Evolutionary conservation across 2,329 filamentous ascomycete species (phyloP), one percentile per base, ranked within the genome.

Genomic region (Leptographium procerum): DNA sequence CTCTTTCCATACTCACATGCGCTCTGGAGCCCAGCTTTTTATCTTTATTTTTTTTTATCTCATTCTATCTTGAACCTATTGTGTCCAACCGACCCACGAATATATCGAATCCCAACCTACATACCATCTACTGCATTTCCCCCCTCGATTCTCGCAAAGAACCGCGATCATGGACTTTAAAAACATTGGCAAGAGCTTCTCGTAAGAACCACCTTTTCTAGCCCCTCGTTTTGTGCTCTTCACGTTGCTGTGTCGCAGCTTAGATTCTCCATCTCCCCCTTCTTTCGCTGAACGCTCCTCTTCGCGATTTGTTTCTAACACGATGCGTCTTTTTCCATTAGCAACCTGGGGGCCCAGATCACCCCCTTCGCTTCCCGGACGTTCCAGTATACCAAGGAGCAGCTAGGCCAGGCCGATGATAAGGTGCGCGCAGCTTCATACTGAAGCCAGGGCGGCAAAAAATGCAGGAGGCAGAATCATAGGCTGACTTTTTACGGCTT

Each of bases 321-420:
- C 45, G 19, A 47, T 47, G 9, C 24, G 16, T 33, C 22, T 11
- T 31, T 16, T 24, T 16, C 31, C 52, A 56, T 14, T 66, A 70
- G 78, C 69, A 79, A 77, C 69, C 71, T 84, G 69, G 91, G 91
- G 70, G 87, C 88, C 64, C 86, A 86, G 66, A 89, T 97, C 74
- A 91, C 89, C 64, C 94, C 94, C 40, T 96, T 95, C 71, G 91
- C 91, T 64, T 88, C 90, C 69, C 88, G 92, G 69, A 96, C 91
- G 59, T 90, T 95, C 73, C 94, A 99, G 78, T 95, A 92, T 78
- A 89, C 96, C 72, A 96, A 95, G 80, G 94, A 99, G 76, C 91
- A 96, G 77, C 83, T 97, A 62, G 94, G 94, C 56, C 89, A 95
- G 75, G 89, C 85, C 62, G 91, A 96, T 65, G 94, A 97, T 73